These are phyloP conservation scores for Aspergillus pseudotamarii DNA, from an alignment of 2,329 filamentous ascomycete genomes.

Conservation along the genomic window DNA sequence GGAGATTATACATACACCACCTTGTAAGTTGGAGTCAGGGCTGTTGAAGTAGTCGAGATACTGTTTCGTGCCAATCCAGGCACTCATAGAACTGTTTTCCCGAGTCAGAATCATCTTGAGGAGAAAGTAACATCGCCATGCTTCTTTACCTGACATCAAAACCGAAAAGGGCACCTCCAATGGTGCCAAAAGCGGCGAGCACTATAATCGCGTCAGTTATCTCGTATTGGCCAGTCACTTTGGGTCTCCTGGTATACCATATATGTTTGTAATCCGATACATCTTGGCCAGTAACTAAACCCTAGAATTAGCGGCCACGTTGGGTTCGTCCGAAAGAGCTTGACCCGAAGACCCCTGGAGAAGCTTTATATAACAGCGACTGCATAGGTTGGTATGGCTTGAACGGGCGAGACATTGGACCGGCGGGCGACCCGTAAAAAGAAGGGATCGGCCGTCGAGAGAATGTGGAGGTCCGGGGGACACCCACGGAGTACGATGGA, in stretches of 20 bases:
- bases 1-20: slow-evolving; percentile 30
- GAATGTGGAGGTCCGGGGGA: slow-evolving; percentile 23
- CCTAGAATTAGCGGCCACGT: slow-evolving; percentile 5
- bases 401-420: slow-evolving; percentile 12
- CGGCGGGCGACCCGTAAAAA: slow-evolving; percentile 9
- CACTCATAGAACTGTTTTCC: slow-evolving; percentile 37
- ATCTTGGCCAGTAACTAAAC: slow-evolving; percentile 16
- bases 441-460: slow-evolving; percentile 15
- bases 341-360: neutral
- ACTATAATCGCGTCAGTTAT: slow-evolving; percentile 24
- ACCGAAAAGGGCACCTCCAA: slow-evolving; percentile 60
- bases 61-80: slow-evolving; percentile 53
- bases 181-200: slow-evolving; percentile 59
- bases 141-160: slow-evolving; percentile 58
- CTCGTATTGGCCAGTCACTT: neutral
- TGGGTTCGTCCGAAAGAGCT: neutral
- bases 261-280: slow-evolving; percentile 27
- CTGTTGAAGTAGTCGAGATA: slow-evolving; percentile 60
- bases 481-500: neutral
- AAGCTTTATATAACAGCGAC: neutral
- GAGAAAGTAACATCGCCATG: slow-evolving; percentile 27
- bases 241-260: slow-evolving; percentile 10
- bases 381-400: neutral
- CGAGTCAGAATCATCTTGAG: slow-evolving; percentile 1
- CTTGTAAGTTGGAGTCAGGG: slow-evolving; percentile 41